These are phyloP conservation scores for Flueggea neowawraea DNA, from an alignment of 441 rosid genomes.

Conservation along the genomic window DNA sequence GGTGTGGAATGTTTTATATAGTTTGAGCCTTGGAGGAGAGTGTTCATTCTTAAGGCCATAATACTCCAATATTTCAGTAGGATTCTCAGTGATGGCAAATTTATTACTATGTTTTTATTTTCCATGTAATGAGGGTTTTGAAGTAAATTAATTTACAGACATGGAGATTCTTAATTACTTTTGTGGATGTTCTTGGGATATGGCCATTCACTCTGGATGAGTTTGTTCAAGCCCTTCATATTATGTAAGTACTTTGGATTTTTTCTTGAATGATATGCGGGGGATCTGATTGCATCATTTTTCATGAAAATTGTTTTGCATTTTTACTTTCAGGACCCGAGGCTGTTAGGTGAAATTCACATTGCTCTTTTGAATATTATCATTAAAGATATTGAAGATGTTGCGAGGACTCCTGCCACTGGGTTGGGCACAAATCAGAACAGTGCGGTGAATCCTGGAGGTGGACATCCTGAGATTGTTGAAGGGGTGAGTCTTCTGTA, in stretches of 20 bases:
- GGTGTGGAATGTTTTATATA: too few species aligned
- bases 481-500: conserved; percentile 72
- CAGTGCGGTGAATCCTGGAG: conserved; percentile 84
- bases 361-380: conserved; percentile 69
- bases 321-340: conserved; percentile 69
- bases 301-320: conserved; percentile 11
- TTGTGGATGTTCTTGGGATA: conserved; percentile 88
- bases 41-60: too few species aligned
- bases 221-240: conserved; percentile 97
- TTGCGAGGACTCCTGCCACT: conserved; percentile 81
- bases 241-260: conserved; percentile 51
- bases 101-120: conserved; percentile 4
- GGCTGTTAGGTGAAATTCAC: conserved; percentile 95
- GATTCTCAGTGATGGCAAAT: too few species aligned
- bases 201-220: conserved; percentile 99
- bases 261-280: neutral
- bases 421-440: conserved; percentile 84
- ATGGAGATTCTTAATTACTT: conserved; percentile 93
- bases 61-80: too few species aligned
- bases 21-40: too few species aligned
- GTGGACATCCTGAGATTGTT: conserved; percentile 94
- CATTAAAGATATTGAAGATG: conserved; percentile 95
- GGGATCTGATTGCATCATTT: conserved; percentile 9
- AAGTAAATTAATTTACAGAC: conserved; percentile 42
- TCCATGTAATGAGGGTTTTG: neutral